A percentile compares a stretch with the other conserved stretches of the same genome.
These are phyloP conservation scores for Crotalaria pallida DNA, from an alignment of 306 rosid species.

Conservation along the genomic window DNA sequence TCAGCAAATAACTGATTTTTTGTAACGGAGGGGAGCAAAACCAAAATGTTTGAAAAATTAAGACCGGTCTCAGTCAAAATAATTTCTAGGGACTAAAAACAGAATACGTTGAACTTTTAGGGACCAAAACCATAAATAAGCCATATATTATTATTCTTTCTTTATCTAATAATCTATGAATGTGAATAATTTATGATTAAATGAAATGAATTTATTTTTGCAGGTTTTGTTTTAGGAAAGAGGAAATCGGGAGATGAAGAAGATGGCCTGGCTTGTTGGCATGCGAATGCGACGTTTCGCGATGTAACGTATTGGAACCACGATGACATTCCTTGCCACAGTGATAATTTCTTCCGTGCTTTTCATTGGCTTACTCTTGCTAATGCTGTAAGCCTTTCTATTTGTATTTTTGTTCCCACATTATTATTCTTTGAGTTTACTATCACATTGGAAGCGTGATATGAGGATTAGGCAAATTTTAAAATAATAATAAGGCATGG, in stretches of 20 bases:
- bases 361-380: slow-evolving; percentile 82
- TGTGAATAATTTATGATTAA: not conserved
- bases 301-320: slow-evolving; percentile 87
- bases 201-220: not conserved
- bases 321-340: slow-evolving; percentile 52
- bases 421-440: no score
- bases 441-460: not conserved
- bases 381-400: slow-evolving; percentile 57
- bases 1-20: no score
- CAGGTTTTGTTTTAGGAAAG: slow-evolving; percentile 74
- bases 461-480: no score
- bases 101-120: no score
- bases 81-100: no score
- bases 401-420: no score
- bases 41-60: no score
- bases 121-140: no score
- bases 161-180: not conserved
- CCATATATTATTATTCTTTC: not conserved
- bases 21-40: no score
- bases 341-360: slow-evolving; percentile 64
- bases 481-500: no score
- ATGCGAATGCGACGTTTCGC: slow-evolving; percentile 47
- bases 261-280: slow-evolving; percentile 45
- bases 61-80: no score
- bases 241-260: slow-evolving; percentile 22